phyloP scores from a whole-genome alignment of 495 filamentous ascomycete species.

The Xylaria scruposa region DNA sequence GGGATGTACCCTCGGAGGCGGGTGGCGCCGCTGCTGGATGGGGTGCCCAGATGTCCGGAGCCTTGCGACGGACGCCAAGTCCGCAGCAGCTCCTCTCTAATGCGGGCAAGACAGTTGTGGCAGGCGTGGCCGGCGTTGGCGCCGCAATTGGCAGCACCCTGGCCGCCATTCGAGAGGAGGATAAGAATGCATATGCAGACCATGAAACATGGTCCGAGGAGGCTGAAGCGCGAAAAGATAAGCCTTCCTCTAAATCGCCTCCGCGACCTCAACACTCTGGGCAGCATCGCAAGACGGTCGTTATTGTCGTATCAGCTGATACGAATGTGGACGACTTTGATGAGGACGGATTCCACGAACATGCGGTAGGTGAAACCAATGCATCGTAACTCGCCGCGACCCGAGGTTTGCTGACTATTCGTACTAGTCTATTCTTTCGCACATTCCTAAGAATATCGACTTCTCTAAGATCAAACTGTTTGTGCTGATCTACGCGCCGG shows the following conservation, averaged over 20 bases:
- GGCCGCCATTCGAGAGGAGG: constrained; percentile 83
- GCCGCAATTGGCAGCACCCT: constrained; percentile 79
- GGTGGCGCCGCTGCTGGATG: constrained; percentile 58
- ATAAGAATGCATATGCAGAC: constrained; percentile 79
- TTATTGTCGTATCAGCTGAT: constrained; percentile 83
- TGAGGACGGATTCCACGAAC: constrained; percentile 69
- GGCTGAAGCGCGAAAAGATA: constrained; percentile 60
- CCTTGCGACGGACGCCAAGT: constrained; percentile 84
- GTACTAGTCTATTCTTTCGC: constrained; percentile 81
- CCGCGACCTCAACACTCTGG: constrained; percentile 37
- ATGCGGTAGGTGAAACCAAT: constrained; percentile 69
- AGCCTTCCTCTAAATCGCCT: constrained; percentile 32
- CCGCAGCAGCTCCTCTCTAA: constrained; percentile 87
- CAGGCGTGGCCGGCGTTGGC: constrained; percentile 84
- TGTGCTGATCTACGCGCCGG: constrained; percentile 85
- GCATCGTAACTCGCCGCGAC: not conserved
- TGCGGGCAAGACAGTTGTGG: constrained; percentile 75
- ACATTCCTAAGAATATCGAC: constrained; percentile 78
- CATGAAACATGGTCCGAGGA: constrained; percentile 87
- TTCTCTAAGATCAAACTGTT: constrained; percentile 74
- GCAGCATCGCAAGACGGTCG: constrained; percentile 75
- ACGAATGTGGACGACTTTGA: constrained; percentile 63
- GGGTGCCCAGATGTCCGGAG: constrained; percentile 79
- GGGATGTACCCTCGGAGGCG: constrained; percentile 42
- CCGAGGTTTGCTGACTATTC: constrained; percentile 30